These are phyloP conservation scores for Tubosaeta brunneosetosa DNA, from an alignment of 768 basidiomycete species.

Conservation along the genomic window DNA sequence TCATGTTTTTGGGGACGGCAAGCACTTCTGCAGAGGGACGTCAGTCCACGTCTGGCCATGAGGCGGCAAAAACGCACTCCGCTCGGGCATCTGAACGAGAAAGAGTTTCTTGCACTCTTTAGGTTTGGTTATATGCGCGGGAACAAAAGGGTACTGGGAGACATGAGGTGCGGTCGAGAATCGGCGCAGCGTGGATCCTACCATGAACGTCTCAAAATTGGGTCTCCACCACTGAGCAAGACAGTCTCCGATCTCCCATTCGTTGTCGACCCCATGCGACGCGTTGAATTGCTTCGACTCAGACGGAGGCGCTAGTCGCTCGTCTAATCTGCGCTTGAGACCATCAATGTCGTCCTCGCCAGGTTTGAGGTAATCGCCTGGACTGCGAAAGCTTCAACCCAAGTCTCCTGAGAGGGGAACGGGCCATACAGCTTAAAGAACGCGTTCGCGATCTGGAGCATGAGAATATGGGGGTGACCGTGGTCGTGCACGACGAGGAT, in stretches of 20 bases:
- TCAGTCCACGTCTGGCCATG: neutral
- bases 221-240: constrained; percentile 99
- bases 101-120: constrained; percentile 98
- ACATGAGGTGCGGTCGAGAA: neutral
- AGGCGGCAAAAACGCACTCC: constrained; percentile 52
- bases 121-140: constrained; percentile 94
- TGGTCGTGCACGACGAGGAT: constrained; percentile 84
- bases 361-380: constrained; percentile 97
- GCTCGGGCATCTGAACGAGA: constrained; percentile 91
- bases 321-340: constrained; percentile 82
- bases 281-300: constrained; percentile 73
- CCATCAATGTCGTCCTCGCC: constrained; percentile 92
- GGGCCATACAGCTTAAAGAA: constrained; percentile 94
- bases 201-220: constrained; percentile 99
- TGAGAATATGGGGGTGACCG: constrained; percentile 94
- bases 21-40: constrained; percentile 65
- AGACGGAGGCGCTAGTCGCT: constrained; percentile 77
- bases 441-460: constrained; percentile 97
- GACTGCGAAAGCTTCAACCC: constrained; percentile 41
- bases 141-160: constrained; percentile 83
- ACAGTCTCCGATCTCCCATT: constrained; percentile 96
- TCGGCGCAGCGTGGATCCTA: constrained; percentile 26
- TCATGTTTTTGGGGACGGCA: constrained; percentile 98
- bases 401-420: neutral
- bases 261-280: constrained; percentile 73